Base-by-base conservation (phyloP, 257 asterid species). In the Solanum dulcamara region DNA sequence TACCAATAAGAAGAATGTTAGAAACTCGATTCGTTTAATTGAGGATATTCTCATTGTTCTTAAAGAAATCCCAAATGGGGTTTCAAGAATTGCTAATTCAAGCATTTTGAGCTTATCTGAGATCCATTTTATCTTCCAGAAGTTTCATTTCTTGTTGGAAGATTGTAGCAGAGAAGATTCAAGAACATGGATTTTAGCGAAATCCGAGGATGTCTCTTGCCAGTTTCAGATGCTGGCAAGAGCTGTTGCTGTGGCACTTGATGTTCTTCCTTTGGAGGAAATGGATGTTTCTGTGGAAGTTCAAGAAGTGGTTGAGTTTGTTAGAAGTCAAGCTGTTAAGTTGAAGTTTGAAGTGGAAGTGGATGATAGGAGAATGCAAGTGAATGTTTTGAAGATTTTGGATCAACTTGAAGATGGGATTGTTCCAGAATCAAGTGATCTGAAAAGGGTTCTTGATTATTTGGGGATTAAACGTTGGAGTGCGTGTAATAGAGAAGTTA, bases 111-210 rank as follows among this genome's bases (percentile, higher is more conserved):
- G 91, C 93, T 85, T 96, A 53, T 93, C 98, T 4, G 99, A 94
- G 84, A 93, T 96, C 71, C 98, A 96, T 81, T 92, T 91, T 86
- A 83, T 89, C 92, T 91, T 96, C 90, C 99, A 96, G 75, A 93
- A 91, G 89, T 82, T 93, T 85, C 91, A 79, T 28, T 93, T 89
- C 90, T 87, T 94, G 74, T 67, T 96, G 51, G 91, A 96, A 18
- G 98, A 96, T 84, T 94, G 98, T 57, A 30, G 91, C 1, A 88
- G 94, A 85, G 92, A 86, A 6, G 96, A 91, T 59, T 87, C 97
- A 7, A 84, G 95, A 87, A 35, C 93, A 8, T 93, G 91, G 93
- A 87, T 93, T 90, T 89, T 93, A 74, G 35, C 84, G 80, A 91
- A 91, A 7, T 92, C 97, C 1, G 91, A 92, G n/a, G 80, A 83